Evolutionary conservation across 2,329 filamentous ascomycete species (phyloP).

Genomic region (Trichoderma atroviride): DNA sequence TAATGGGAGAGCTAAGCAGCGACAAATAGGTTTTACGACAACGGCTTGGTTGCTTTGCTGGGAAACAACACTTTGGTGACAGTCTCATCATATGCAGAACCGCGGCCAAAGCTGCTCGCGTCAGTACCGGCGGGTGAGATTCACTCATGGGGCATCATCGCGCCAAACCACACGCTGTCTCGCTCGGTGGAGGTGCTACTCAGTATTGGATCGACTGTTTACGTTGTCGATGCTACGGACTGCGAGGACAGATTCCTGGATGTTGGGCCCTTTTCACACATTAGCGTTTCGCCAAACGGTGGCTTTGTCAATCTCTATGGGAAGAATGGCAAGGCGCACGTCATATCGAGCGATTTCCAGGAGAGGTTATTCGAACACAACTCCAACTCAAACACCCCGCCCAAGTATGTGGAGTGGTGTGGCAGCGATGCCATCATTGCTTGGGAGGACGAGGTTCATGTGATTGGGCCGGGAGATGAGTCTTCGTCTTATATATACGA

Average conservation of each 20-base stretch:
- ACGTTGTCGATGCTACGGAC: constrained; percentile 84
- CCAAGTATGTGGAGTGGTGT: constrained; percentile 92
- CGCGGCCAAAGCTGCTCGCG: constrained; percentile 81
- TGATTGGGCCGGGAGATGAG: constrained; percentile 82
- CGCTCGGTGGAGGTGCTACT: constrained; percentile 90
- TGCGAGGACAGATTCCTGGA: constrained; percentile 89
- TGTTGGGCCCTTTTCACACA: constrained; percentile 88
- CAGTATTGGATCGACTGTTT: constrained; percentile 81
- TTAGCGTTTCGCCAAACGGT: constrained; percentile 88
- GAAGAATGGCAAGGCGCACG: constrained; percentile 80
- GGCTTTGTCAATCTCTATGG: constrained; percentile 88
- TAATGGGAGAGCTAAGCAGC: constrained; percentile 8
- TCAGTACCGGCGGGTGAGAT: constrained; percentile 76
- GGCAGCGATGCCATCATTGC: constrained; percentile 93
- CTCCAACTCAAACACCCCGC: constrained; percentile 80
- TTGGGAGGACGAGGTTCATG: constrained; percentile 96
- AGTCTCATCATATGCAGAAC: constrained; percentile 89
- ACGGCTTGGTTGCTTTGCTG: constrained; percentile 89
- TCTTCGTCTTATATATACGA: constrained; percentile 85
- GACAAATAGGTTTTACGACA: constrained; percentile 70
- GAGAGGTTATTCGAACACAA: constrained; percentile 90
- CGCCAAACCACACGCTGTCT: constrained; percentile 85
- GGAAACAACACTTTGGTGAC: constrained; percentile 84
- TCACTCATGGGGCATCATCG: constrained; percentile 85
- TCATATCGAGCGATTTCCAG: constrained; percentile 94